Percentiles rank a stretch among this genome's conserved stretches.
Evolutionary conservation across 345 rosid species (phyloP).

Genomic region (Carallia pectinifolia): DNA sequence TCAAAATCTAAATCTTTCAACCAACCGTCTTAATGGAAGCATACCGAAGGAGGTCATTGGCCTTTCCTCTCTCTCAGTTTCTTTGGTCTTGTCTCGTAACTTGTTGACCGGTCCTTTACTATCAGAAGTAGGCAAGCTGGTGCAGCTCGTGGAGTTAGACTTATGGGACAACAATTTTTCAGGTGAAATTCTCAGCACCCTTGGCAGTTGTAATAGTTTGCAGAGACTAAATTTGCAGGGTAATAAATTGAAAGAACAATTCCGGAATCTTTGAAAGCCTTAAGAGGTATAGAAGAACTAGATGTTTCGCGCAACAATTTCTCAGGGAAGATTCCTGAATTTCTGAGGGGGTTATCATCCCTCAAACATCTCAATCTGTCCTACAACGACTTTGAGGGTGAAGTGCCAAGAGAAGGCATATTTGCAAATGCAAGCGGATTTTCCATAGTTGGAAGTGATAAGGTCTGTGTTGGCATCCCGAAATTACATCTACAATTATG

Average conservation of each 20-base stretch:
- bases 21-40: conserved; percentile 35
- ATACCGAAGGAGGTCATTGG: conserved; percentile 28
- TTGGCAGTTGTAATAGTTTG: conserved; percentile 22
- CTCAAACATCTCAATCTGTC: conserved; percentile 20
- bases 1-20: conserved; percentile 20
- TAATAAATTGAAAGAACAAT: conserved; percentile 21
- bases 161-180: conserved; percentile 23
- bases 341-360: conserved; percentile 5
- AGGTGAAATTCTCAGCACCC: conserved; percentile 26
- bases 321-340: conserved; percentile 21
- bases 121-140: conserved; percentile 20
- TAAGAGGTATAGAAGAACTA: conserved; percentile 22
- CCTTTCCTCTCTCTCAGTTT: conserved; percentile 30
- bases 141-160: conserved; percentile 21
- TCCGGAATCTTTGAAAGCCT: conserved; percentile 13
- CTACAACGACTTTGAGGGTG: conserved; percentile 19
- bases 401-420: conserved; percentile 19
- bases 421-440: conserved; percentile 17
- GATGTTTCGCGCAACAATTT: conserved; percentile 26
- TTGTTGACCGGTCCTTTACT: conserved; percentile 30
- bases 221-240: conserved; percentile 15
- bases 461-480: conserved; percentile 20
- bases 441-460: conserved; percentile 15
- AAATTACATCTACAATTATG: conserved; percentile 9
- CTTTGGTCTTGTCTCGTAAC: conserved; percentile 30